Evolutionary conservation across 768 basidiomycete species (phyloP), one percentile per base, ranked within the genome.

Genomic region (Calocera viscosa): DNA sequence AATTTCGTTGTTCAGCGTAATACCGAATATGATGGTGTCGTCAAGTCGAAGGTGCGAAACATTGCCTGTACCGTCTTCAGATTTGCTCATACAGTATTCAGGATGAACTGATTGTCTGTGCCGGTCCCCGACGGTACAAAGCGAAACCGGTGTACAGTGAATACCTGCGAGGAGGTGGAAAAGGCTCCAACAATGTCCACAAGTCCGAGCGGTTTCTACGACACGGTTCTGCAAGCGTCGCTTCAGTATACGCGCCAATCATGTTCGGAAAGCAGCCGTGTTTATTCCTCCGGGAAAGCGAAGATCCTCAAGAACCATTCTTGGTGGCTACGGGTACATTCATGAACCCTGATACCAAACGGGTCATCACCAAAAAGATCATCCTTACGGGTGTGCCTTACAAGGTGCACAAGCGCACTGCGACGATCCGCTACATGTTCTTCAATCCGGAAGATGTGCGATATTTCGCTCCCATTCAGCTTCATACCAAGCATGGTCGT

Each of bases 361-460:
- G 95, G 26, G 82, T 97, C 74, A 83, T 94, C 68, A 87, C 92
- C 49, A 99, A 99, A 76, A 87, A 95, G n/a, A 84, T 95, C 76
- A 83, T 97, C 69, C 81, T 99, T 49, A 94, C 95, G 1, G 95
- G 95, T 0, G 94, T 96, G 77, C 95, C 95, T 0, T 90, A 93
- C 84, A 94, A 94, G 73, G 87, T 97, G 1, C 94, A 98, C 82
- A 92, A 93, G 75, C 94, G 92, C 80, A 92, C 91, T 3, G 95
- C 94, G 1, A 98, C 95, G 5, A 87, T 99, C 71, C 87, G 95
- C 66, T 98, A 97, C 80, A 91, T 99, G 91, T 98, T 98, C 80
- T 98, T 99, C 83, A 88, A 94, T 76, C 72, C 86, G 85, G 91
- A 92, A 53, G 95, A 98, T 74, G 83, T 97, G 63, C 80, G 84